Evolutionary conservation across 2,329 filamentous ascomycete genomes (phyloP).

Genomic region (Shiraia sp.): DNA sequence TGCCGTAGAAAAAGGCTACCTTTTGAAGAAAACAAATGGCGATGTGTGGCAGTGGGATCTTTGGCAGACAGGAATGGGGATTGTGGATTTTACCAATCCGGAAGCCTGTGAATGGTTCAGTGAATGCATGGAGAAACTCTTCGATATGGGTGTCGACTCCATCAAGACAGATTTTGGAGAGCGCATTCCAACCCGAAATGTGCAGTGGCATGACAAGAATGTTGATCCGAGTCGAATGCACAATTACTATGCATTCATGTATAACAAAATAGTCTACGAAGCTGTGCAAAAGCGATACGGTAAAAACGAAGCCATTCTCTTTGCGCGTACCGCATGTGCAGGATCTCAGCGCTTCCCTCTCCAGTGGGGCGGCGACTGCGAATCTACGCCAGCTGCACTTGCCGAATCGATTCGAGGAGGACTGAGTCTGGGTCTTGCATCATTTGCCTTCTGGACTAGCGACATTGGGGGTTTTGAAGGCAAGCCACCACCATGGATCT

Average conservation of each 20-base stretch:
- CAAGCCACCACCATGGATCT: conserved; percentile 67
- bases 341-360: conserved; percentile 70
- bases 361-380: conserved; percentile 74
- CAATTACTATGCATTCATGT: conserved; percentile 75
- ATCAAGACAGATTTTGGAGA: conserved; percentile 80
- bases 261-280: conserved; percentile 72
- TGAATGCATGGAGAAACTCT: conserved; percentile 63
- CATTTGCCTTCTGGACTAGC: conserved; percentile 70
- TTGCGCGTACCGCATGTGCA: conserved; percentile 68
- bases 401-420: conserved; percentile 71
- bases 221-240: conserved; percentile 71
- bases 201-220: conserved; percentile 65
- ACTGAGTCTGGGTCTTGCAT: conserved; percentile 64
- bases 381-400: conserved; percentile 73
- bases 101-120: conserved; percentile 68
- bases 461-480: conserved; percentile 77
- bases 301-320: conserved; percentile 63
- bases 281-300: conserved; percentile 60
- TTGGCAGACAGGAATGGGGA: conserved; percentile 77
- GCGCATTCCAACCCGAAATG: conserved; percentile 67
- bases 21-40: conserved; percentile 69
- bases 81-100: conserved; percentile 76
- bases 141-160: conserved; percentile 70
- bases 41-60: conserved; percentile 77
- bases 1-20: conserved; percentile 67